Conservation (phyloP, 2,329 filamentous ascomycete genomes). For the Dactylellina cionopaga region DNA sequence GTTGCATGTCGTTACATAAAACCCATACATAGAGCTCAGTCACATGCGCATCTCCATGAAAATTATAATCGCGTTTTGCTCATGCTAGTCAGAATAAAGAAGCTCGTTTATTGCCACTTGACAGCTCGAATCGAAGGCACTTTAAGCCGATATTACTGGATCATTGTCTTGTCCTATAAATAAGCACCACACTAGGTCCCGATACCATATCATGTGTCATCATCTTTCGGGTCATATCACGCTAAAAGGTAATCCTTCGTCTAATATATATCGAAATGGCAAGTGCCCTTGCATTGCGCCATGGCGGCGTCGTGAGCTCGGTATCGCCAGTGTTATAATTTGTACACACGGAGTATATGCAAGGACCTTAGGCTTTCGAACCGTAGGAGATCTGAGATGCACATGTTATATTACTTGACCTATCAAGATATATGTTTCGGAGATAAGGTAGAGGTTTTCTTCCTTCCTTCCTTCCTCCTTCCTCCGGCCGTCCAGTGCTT, state of each 20-base stretch:
- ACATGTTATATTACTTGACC: constrained; percentile 20
- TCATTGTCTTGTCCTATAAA: constrained; percentile 38
- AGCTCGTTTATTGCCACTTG: constrained; percentile 34
- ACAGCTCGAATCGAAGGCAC: constrained; percentile 24
- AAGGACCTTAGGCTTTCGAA: constrained; percentile 1
- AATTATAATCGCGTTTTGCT: neutral
- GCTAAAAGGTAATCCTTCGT: constrained; percentile 21
- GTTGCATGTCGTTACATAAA: no score
- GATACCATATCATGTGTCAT: constrained; percentile 40
- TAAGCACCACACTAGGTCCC: constrained; percentile 20
- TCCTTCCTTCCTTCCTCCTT: neutral
- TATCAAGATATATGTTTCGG: constrained; percentile 3
- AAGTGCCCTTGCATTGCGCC: constrained; percentile 33
- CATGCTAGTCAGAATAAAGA: constrained; percentile 38
- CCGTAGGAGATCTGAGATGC: constrained; percentile 6
- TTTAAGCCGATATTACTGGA: constrained; percentile 33
- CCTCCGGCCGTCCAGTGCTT: no score
- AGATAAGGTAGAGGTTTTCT: neutral
- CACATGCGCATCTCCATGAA: constrained; percentile 23
- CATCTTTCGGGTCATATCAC: constrained; percentile 27
- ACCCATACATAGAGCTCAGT: no score
- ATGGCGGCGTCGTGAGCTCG: constrained; percentile 21
- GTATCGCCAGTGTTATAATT: constrained; percentile 6
- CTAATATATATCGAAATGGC: constrained; percentile 12
- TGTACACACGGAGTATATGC: neutral